Evolutionary conservation across 768 basidiomycete genomes (phyloP), one percentile per base, ranked within the genome.

Genomic region (Termitomyces bulborhizus): DNA sequence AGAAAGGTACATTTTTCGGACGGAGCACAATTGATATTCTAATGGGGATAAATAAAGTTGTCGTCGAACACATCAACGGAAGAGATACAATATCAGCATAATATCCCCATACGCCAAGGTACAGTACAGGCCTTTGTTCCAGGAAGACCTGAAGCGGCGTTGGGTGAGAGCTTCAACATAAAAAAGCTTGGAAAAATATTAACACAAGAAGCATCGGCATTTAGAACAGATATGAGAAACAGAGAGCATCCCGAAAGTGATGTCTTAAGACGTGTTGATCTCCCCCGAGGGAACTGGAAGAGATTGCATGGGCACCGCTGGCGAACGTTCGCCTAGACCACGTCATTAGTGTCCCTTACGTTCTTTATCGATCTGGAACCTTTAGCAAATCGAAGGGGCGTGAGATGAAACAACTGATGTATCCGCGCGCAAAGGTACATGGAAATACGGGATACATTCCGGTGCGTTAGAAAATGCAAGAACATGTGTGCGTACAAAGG

Each of bases 41-140:
- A 37, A 37, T 37, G 36, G 36, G 36, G 36, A 37, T 37, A 37
- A 6, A 16, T 16, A 6, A 37, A 16, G 36, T 37, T 37, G 34
- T 13, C 12, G 34, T 34, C 34, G 36, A 16, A 37, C 36, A 37
- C 15, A 34, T 34, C 34, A 34, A 32, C 34, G 34, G 34, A 37
- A 37, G 15, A 37, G 5, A 16, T 16, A 37, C 44, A 45, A 45
- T 29, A 45, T 45, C 16, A 45, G 27, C 69, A 66, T 84, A 86
- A 62, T 82, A 84, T 32, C 85, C 85, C 75, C 81, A 87, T 50
- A 84, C 77, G 54, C 85, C 84, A 64, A 85, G 80, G 12, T 41
- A 69, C 80, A 46, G 63, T 63, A 21, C 65, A 29, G 29, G 29
- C 74, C 29, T 58, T 66, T 41, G 70, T 75, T 43, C 68, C 69